These are phyloP conservation scores for Coleophoma eucalyptorum DNA, from an alignment of 2,329 filamentous ascomycete species.

Conservation along the genomic window DNA sequence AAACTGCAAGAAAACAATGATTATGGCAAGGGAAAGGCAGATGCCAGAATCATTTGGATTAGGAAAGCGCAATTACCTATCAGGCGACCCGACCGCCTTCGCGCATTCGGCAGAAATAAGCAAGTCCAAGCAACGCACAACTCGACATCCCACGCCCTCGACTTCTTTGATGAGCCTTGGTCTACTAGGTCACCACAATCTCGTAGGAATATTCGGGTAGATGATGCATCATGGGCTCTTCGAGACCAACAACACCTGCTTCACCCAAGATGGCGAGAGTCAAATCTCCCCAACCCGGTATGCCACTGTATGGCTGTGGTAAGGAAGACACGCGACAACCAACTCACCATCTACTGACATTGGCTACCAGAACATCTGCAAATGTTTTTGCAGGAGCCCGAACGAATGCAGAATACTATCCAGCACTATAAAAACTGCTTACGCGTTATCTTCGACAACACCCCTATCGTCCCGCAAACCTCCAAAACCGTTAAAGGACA, in stretches of 20 bases:
- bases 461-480: slow-evolving; percentile 61
- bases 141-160: no score
- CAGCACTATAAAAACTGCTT: slow-evolving; percentile 70
- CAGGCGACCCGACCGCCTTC: no score
- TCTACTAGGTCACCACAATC: no score
- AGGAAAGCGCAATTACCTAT: no score
- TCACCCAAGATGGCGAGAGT: slow-evolving; percentile 38
- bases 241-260: slow-evolving; percentile 24
- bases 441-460: slow-evolving; percentile 65
- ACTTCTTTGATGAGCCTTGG: no score
- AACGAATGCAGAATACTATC: slow-evolving; percentile 65
- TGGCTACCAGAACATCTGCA: slow-evolving; percentile 64
- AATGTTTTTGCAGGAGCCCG: slow-evolving; percentile 56
- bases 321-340: slow-evolving; percentile 23
- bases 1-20: no score
- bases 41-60: no score
- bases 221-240: slow-evolving; percentile 19
- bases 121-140: no score
- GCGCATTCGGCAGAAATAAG: no score
- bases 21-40: no score
- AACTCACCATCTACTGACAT: slow-evolving; percentile 7
- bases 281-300: slow-evolving; percentile 54
- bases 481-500: slow-evolving; percentile 54
- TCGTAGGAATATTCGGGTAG: no score
- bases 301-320: slow-evolving; percentile 63